Evolutionary conservation across 371 early-diverging fungal genomes (phyloP).

Genomic region (Mortierella sp.): DNA sequence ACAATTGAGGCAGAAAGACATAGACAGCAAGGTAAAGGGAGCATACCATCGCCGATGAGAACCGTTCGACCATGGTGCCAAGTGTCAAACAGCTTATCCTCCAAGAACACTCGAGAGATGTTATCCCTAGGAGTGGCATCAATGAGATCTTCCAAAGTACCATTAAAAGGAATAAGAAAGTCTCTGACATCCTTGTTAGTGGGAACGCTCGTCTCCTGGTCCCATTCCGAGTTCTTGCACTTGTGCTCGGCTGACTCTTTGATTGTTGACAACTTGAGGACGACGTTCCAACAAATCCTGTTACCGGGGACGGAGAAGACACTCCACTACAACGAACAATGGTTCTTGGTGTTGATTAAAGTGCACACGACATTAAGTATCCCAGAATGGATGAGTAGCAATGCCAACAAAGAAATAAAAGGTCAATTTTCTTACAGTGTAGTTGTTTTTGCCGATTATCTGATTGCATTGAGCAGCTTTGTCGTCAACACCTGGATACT

Average conservation of each 20-base stretch:
- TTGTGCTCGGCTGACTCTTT: neutral
- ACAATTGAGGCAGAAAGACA: neutral
- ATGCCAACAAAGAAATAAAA: no score
- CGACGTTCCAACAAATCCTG: conserved; percentile 14
- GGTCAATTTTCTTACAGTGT: no score
- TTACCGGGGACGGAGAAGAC: conserved; percentile 7
- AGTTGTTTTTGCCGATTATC: no score
- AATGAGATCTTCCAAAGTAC: conserved; percentile 10
- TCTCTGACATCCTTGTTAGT: conserved; percentile 15
- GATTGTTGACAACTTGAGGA: neutral
- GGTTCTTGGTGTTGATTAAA: no score
- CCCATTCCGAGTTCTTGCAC: conserved; percentile 14
- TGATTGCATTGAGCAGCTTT: no score
- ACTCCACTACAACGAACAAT: neutral
- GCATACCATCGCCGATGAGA: conserved; percentile 15
- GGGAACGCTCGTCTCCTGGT: neutral
- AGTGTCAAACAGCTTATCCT: conserved; percentile 24
- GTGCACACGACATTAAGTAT: no score
- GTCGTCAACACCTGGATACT: neutral
- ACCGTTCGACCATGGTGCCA: conserved; percentile 27
- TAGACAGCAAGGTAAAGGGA: neutral
- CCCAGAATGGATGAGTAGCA: no score
- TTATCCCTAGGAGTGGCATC: conserved; percentile 16
- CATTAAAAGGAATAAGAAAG: conserved; percentile 6
- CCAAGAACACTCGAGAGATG: conserved; percentile 17